phyloP scores from a whole-genome alignment of 2,329 filamentous ascomycete species.

The Monosporascus sp. region DNA sequence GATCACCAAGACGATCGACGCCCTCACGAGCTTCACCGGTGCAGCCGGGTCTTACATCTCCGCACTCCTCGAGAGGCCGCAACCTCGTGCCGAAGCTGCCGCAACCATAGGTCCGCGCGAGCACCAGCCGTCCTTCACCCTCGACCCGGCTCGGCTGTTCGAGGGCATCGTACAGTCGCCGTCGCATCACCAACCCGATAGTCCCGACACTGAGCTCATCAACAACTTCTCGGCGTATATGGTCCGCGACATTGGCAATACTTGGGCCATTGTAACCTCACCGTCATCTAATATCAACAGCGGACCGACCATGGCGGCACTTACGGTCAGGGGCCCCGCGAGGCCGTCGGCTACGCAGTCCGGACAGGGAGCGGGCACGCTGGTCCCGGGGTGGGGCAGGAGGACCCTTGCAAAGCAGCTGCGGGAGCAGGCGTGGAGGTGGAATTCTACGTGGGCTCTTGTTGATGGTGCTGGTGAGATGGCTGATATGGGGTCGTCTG shows the following conservation, averaged over 20 bases:
- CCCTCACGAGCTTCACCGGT: constrained; percentile 21
- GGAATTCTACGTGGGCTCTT: constrained; percentile 16
- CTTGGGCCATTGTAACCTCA: constrained; percentile 33
- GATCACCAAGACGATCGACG: constrained; percentile 9
- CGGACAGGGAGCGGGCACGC: constrained; percentile 26
- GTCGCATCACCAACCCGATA: not conserved
- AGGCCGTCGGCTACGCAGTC: constrained; percentile 29
- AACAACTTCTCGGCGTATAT: constrained; percentile 38
- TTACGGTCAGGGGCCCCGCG: constrained; percentile 35
- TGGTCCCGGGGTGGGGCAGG: constrained; percentile 11
- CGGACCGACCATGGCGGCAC: constrained; percentile 32
- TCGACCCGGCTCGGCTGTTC: constrained; percentile 17
- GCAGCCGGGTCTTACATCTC: constrained; percentile 16
- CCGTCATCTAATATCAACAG: constrained; percentile 25
- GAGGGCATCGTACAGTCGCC: constrained; percentile 8
- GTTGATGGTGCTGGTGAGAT: not conserved
- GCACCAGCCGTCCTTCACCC: constrained; percentile 1
- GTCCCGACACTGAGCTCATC: constrained; percentile 25
- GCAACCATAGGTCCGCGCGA: not conserved
- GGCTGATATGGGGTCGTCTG: not conserved
- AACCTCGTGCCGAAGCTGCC: no score
- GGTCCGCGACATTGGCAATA: constrained; percentile 37
- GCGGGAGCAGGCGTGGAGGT: constrained; percentile 13
- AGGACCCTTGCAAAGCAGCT: constrained; percentile 12
- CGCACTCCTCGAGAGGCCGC: constrained; percentile 4